Percentiles rank a stretch among this genome's conserved stretches.
Evolutionary conservation across 2,329 filamentous ascomycete genomes (phyloP).

Genomic region (Diplocarpon mali): DNA sequence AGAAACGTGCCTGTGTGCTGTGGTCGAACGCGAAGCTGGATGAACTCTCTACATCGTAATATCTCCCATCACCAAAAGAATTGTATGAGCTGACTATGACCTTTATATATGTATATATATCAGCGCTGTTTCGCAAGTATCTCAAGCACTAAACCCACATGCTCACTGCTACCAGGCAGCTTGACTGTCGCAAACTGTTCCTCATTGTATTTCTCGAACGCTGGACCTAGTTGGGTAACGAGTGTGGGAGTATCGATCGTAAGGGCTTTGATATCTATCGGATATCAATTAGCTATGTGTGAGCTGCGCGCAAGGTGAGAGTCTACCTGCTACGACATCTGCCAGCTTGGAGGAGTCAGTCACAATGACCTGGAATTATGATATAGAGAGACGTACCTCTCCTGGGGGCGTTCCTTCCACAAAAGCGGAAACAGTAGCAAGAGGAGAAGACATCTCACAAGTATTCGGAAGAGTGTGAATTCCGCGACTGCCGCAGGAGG

Average conservation of each 20-base stretch:
- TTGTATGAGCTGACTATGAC: slow-evolving; percentile 80
- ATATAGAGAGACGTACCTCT: slow-evolving; percentile 54
- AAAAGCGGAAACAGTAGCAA: slow-evolving; percentile 67
- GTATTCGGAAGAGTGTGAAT: neutral
- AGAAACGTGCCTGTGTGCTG: slow-evolving; percentile 49
- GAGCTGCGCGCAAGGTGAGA: neutral
- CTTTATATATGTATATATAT: slow-evolving; percentile 28
- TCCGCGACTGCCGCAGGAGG: neutral
- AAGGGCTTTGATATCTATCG: slow-evolving; percentile 76
- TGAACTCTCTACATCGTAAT: slow-evolving; percentile 82
- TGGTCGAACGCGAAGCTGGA: slow-evolving; percentile 88
- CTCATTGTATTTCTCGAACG: slow-evolving; percentile 93
- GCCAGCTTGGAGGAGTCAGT: slow-evolving; percentile 49
- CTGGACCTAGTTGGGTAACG: slow-evolving; percentile 62
- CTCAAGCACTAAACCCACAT: slow-evolving; percentile 38
- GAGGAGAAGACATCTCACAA: slow-evolving; percentile 28
- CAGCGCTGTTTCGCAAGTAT: slow-evolving; percentile 4
- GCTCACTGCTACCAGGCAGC: slow-evolving; percentile 73
- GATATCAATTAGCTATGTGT: slow-evolving; percentile 7
- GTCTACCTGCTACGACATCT: slow-evolving; percentile 75
- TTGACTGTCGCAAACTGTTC: slow-evolving; percentile 84
- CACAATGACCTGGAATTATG: neutral
- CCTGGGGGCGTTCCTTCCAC: slow-evolving; percentile 90
- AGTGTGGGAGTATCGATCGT: slow-evolving; percentile 59
- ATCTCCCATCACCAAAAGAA: slow-evolving; percentile 66